Evolutionary conservation across 306 rosid genomes (phyloP).

Genomic region (Prunus armeniaca): DNA sequence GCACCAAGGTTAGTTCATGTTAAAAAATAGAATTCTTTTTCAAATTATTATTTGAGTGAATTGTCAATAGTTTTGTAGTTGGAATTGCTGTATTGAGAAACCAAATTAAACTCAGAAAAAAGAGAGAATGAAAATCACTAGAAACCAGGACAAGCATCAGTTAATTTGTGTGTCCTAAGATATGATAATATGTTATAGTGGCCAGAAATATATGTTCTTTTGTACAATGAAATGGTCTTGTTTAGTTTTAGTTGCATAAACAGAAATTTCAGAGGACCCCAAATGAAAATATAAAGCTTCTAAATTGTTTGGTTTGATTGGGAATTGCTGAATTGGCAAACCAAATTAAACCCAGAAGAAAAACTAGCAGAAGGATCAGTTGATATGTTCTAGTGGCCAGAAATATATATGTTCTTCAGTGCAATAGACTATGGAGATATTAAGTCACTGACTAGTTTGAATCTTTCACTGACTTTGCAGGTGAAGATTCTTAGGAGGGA

Average conservation of each 20-base stretch:
- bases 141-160: neutral
- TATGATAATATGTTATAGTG: neutral
- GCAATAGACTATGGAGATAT: neutral
- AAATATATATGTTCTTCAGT: too few species aligned
- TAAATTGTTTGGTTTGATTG: too few species aligned
- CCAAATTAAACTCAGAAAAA: neutral
- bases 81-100: neutral
- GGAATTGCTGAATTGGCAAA: too few species aligned
- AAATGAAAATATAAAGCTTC: neutral
- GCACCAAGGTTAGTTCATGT: slow-evolving; percentile 51
- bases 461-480: slow-evolving; percentile 25
- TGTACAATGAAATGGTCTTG: neutral
- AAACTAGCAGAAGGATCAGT: too few species aligned
- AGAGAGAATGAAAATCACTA: neutral
- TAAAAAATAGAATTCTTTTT: neutral
- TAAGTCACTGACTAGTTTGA: neutral
- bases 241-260: neutral
- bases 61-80: neutral
- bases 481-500: slow-evolving; percentile 86
- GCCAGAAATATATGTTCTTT: neutral
- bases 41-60: neutral
- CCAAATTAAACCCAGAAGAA: too few species aligned
- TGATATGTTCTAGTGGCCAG: too few species aligned
- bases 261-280: neutral
- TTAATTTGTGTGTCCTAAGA: neutral